A percentile compares a stretch with the other conserved stretches of the same genome.
Conservation (phyloP, 106 monocot species). For the Dendrobium huoshanense region DNA sequence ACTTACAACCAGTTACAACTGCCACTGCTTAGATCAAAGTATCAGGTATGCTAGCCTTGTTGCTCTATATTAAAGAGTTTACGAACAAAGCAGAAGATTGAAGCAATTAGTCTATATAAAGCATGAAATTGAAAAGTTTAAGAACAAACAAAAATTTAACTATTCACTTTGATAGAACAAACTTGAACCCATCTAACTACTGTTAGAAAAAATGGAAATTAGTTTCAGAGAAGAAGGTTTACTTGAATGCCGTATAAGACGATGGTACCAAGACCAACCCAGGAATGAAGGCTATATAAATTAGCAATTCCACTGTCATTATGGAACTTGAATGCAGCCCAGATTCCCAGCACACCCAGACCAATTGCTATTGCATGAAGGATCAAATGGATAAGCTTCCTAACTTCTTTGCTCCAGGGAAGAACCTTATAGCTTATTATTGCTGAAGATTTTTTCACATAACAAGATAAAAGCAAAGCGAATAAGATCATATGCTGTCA, state of each 20-base stretch:
- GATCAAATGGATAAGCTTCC: conserved; percentile 62
- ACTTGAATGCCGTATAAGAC: conserved; percentile 81
- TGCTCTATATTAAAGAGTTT: no score
- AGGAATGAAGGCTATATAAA: conserved; percentile 92
- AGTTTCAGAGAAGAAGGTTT: neutral
- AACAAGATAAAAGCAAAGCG: neutral
- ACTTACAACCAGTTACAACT: no score
- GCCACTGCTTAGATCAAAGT: no score
- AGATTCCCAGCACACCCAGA: conserved; percentile 70
- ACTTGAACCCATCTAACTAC: neutral
- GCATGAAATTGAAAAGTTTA: no score
- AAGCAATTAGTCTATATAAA: no score
- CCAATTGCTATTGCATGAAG: conserved; percentile 69
- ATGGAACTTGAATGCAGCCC: conserved; percentile 84
- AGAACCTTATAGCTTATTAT: conserved; percentile 78
- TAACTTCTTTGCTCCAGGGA: conserved; percentile 60
- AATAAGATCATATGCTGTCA: neutral
- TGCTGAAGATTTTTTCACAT: conserved; percentile 40
- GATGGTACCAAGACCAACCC: conserved; percentile 87
- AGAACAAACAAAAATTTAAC: neutral
- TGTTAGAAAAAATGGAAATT: neutral
- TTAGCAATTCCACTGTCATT: conserved; percentile 79
- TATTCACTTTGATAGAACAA: neutral
- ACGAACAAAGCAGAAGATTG: no score
- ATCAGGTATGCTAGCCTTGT: no score